Percentiles rank a stretch among this genome's conserved stretches.
Evolutionary conservation across 257 asterid genomes (phyloP).

Genomic region (Lavandula angustifolia): DNA sequence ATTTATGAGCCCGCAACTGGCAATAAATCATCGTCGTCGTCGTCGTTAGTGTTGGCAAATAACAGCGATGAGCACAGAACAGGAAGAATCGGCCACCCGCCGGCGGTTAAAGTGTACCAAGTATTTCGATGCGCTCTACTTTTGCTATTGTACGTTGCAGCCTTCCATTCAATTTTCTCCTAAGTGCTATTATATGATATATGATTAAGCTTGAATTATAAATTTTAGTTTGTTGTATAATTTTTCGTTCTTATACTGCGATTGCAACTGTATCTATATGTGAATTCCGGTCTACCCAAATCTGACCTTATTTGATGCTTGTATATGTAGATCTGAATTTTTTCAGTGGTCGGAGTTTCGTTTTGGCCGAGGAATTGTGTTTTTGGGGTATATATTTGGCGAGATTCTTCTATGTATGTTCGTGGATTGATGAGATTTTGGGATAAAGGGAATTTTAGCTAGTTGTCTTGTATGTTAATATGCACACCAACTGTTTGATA

Average conservation of each 20-base stretch:
- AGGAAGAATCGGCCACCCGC: slow-evolving; percentile 42
- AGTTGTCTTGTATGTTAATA: not conserved
- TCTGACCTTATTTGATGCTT: not conserved
- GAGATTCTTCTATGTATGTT: not conserved
- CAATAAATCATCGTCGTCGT: not conserved
- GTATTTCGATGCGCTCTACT: slow-evolving; percentile 78
- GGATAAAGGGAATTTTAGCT: not conserved
- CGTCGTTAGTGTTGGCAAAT: slow-evolving; percentile 14
- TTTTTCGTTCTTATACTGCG: not conserved
- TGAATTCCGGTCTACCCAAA: not conserved
- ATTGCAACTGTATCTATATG: not conserved
- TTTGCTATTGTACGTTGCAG: slow-evolving; percentile 71
- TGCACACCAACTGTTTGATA: slow-evolving; percentile 34
- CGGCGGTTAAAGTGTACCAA: slow-evolving; percentile 58
- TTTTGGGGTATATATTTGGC: not conserved
- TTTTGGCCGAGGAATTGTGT: not conserved
- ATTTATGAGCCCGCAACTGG: not conserved
- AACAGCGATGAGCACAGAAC: slow-evolving; percentile 43
- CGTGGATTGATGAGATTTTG: not conserved
- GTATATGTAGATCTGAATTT: not conserved
- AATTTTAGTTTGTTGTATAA: slow-evolving; percentile 1
- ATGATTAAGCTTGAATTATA: not conserved
- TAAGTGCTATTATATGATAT: not conserved
- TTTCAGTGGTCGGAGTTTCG: slow-evolving; percentile 1
- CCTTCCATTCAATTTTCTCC: not conserved